These are phyloP conservation scores for Amaranthus cruentus DNA, from an alignment of 148 eudicot species.

Conservation along the genomic window DNA sequence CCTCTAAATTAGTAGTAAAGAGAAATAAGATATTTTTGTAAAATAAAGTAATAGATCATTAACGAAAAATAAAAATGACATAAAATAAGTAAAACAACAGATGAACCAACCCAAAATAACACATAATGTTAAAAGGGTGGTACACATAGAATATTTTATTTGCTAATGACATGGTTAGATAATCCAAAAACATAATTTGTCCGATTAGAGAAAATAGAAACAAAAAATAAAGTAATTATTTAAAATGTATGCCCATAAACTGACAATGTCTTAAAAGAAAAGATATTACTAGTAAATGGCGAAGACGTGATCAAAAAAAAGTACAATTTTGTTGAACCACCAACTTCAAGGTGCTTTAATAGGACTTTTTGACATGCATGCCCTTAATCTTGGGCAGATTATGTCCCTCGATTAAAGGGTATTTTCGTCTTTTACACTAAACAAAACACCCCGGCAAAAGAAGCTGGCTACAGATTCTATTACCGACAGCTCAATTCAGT, in stretches of 20 bases:
- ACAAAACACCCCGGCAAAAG: slow-evolving; percentile 29
- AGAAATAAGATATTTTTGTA: no score
- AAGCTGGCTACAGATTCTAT: slow-evolving; percentile 36
- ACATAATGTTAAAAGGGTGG: no score
- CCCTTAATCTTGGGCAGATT: slow-evolving; percentile 6
- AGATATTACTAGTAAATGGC: slow-evolving; percentile 27
- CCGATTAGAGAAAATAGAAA: slow-evolving; percentile 21
- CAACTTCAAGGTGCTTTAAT: neutral
- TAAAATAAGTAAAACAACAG: no score
- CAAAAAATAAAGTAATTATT: neutral
- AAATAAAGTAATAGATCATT: no score
- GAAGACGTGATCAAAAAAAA: slow-evolving; percentile 36
- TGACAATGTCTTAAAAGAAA: slow-evolving; percentile 30
- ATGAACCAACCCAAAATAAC: no score
- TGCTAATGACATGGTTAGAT: slow-evolving; percentile 19
- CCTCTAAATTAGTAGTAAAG: no score
- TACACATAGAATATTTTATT: no score
- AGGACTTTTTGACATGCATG: slow-evolving; percentile 14
- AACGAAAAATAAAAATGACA: no score
- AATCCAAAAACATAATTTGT: slow-evolving; percentile 38
- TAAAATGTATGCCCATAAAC: neutral
- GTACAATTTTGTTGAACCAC: slow-evolving; percentile 14
- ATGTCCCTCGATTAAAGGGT: slow-evolving; percentile 20
- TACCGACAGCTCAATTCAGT: slow-evolving; percentile 42
- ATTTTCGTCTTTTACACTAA: slow-evolving; percentile 22